A percentile compares a stretch with the other conserved stretches of the same genome.
Conservation (phyloP, 176 grass and related monocot genomes). For the Triticum monococcum region DNA sequence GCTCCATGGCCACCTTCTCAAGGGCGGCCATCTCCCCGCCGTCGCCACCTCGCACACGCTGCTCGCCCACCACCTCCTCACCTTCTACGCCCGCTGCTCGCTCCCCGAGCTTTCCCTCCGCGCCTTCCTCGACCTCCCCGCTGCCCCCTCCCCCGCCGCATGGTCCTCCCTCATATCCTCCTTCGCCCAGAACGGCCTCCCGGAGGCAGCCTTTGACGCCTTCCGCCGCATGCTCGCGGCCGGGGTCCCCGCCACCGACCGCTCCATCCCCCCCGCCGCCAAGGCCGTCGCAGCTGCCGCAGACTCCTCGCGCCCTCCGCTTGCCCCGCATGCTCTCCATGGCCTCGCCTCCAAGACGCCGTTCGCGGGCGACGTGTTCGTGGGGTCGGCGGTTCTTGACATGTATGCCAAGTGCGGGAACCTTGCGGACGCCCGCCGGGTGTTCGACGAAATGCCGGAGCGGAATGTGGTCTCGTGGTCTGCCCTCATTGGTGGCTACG, state of each 20-base stretch:
- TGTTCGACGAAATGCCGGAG: slow-evolving; percentile 80
- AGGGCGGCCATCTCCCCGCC: slow-evolving; percentile 62
- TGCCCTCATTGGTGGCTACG: slow-evolving; percentile 64
- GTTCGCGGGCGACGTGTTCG: slow-evolving; percentile 65
- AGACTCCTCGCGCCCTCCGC: slow-evolving; percentile 21
- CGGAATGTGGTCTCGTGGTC: slow-evolving; percentile 97
- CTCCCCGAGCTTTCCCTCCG: slow-evolving; percentile 61
- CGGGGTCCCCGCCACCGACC: slow-evolving; percentile 57
- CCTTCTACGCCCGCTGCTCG: slow-evolving; percentile 75
- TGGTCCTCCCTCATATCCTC: slow-evolving; percentile 79
- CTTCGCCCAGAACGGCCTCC: slow-evolving; percentile 64
- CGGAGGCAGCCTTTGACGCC: slow-evolving; percentile 43
- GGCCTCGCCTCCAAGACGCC: slow-evolving; percentile 66
- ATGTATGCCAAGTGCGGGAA: slow-evolving; percentile 77
- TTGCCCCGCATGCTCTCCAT: slow-evolving; percentile 51
- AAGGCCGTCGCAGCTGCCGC: slow-evolving; percentile 51
- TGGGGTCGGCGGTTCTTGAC: slow-evolving; percentile 65
- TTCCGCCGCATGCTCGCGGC: slow-evolving; percentile 70
- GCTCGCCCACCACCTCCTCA: slow-evolving; percentile 82
- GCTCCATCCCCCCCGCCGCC: slow-evolving; percentile 67
- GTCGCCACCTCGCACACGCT: slow-evolving; percentile 45
- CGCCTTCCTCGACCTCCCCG: slow-evolving; percentile 69
- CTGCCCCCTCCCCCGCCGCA: slow-evolving; percentile 48
- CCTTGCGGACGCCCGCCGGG: slow-evolving; percentile 39
- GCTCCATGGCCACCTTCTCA: slow-evolving; percentile 75